Conservation (phyloP, 192 early-diverging fungal species). For the Coemansia sp. region DNA sequence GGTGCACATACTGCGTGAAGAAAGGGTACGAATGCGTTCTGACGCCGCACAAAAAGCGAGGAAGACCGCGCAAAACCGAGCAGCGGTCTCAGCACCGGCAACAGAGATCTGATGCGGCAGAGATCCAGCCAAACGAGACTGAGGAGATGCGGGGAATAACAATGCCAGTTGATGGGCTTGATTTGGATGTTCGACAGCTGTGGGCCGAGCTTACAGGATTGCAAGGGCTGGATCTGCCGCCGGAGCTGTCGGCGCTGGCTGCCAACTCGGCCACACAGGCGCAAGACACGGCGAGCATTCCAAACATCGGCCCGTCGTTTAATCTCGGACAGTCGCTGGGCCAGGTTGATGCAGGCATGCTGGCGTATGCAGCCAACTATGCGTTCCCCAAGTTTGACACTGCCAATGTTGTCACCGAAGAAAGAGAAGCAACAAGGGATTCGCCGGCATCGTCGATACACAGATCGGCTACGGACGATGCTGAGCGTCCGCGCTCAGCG, state of each 20-base stretch:
- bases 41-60: constrained; percentile 54
- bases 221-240: constrained; percentile 30
- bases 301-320: constrained; percentile 13
- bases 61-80: constrained; percentile 37
- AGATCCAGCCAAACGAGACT: neutral
- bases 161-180: constrained; percentile 17
- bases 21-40: constrained; percentile 47
- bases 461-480: neutral
- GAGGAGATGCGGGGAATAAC: neutral
- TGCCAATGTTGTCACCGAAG: neutral
- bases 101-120: neutral
- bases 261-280: constrained; percentile 23
- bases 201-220: constrained; percentile 49
- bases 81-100: constrained; percentile 5
- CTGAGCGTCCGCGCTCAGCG: neutral
- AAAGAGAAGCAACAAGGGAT: neutral
- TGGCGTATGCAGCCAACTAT: constrained; percentile 41
- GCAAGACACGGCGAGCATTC: constrained; percentile 7
- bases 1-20: constrained; percentile 52
- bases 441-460: constrained; percentile 12
- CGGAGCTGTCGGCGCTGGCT: constrained; percentile 36
- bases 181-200: constrained; percentile 36
- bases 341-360: neutral
- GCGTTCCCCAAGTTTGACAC: constrained; percentile 30
- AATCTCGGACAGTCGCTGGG: constrained; percentile 9